phyloP scores from a whole-genome alignment of 164 flowering plant species.

The Macadamia tetraphylla region DNA sequence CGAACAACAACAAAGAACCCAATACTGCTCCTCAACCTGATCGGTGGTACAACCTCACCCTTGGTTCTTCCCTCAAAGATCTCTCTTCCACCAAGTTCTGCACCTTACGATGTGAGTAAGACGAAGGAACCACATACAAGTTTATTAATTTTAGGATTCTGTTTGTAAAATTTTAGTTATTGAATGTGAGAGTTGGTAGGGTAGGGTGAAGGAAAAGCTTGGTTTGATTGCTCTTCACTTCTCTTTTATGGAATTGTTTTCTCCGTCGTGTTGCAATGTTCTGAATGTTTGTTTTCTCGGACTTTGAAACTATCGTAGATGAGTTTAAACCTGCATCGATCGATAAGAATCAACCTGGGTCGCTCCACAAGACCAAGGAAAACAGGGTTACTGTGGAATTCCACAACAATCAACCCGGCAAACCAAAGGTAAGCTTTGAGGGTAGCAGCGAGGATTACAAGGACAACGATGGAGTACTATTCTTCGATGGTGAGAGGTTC shows the following conservation, averaged over 20 bases:
- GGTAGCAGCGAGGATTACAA: slow-evolving; percentile 83
- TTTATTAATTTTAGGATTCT: too few species aligned
- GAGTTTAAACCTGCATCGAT: slow-evolving; percentile 90
- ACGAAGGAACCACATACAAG: neutral
- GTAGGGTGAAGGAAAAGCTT: too few species aligned
- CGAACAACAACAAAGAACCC: slow-evolving; percentile 54
- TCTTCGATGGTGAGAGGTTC: slow-evolving; percentile 75
- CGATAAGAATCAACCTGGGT: slow-evolving; percentile 74
- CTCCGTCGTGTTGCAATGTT: neutral
- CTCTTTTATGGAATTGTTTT: neutral
- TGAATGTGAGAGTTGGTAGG: too few species aligned
- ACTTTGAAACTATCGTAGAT: slow-evolving; percentile 25
- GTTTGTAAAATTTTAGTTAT: too few species aligned
- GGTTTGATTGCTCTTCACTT: too few species aligned
- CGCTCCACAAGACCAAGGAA: slow-evolving; percentile 69
- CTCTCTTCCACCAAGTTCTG: slow-evolving; percentile 67
- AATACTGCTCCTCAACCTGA: slow-evolving; percentile 61
- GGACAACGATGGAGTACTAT: slow-evolving; percentile 82
- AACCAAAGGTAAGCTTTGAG: slow-evolving; percentile 70
- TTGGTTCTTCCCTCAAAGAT: slow-evolving; percentile 75
- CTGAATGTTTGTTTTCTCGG: neutral
- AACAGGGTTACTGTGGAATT: slow-evolving; percentile 79
- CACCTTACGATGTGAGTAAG: slow-evolving; percentile 70
- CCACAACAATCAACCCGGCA: slow-evolving; percentile 73
- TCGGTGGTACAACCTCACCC: slow-evolving; percentile 71